Conservation (phyloP, 352 stramenopile species). For the Peronospora belbahrii region DNA sequence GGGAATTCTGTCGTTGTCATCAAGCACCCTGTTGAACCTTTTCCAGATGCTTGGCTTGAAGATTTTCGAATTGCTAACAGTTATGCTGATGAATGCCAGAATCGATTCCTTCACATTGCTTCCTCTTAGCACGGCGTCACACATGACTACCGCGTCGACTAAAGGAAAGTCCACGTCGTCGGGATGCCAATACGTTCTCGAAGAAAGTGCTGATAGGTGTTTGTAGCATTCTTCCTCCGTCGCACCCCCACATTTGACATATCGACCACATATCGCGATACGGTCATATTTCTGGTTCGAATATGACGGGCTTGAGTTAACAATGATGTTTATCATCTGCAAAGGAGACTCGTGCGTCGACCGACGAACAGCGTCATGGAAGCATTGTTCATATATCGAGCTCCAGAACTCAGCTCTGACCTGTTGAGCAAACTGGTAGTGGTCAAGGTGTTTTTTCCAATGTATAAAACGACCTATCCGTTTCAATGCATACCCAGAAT, state of each 20-base stretch:
- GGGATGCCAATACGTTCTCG: slow-evolving; percentile 12
- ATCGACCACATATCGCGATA: slow-evolving; percentile 9
- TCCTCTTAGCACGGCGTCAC: slow-evolving; percentile 13
- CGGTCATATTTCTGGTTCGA: slow-evolving; percentile 25
- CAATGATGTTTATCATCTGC: slow-evolving; percentile 17
- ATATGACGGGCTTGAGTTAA: slow-evolving; percentile 16
- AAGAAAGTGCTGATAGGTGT: slow-evolving; percentile 3
- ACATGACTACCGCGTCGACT: slow-evolving; percentile 19
- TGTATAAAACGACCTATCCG: slow-evolving; percentile 12
- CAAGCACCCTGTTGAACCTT: slow-evolving; percentile 14
- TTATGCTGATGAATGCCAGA: slow-evolving; percentile 16
- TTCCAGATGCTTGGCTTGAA: slow-evolving; percentile 12
- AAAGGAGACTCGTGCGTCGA: slow-evolving; percentile 9
- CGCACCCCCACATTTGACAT: slow-evolving; percentile 4
- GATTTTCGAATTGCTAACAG: slow-evolving; percentile 7
- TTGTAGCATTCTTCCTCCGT: slow-evolving; percentile 13
- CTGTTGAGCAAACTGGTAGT: slow-evolving; percentile 13
- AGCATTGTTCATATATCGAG: slow-evolving; percentile 14
- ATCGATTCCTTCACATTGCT: slow-evolving; percentile 15
- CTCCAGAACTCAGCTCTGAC: slow-evolving; percentile 11
- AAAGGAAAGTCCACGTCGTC: slow-evolving; percentile 10
- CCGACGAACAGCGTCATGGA: slow-evolving; percentile 11
- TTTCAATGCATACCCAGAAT: slow-evolving; percentile 22
- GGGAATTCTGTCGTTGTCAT: slow-evolving; percentile 7
- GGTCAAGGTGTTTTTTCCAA: neutral